Percentiles rank a stretch among this genome's conserved stretches.
phyloP scores from a whole-genome alignment of 371 early-diverging fungal genomes.

The Mucor plumbeus region DNA sequence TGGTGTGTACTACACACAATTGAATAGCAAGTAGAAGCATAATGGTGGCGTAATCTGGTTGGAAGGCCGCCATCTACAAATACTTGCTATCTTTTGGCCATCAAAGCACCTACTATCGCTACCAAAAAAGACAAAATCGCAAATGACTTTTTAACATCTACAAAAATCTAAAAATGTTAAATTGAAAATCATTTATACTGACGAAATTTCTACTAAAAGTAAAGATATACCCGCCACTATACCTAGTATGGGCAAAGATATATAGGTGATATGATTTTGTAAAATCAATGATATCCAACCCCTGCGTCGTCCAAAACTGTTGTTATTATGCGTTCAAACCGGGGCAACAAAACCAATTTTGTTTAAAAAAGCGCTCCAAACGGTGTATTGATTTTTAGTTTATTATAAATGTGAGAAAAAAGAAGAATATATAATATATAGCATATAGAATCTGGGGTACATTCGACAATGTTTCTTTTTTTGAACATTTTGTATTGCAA shows the following conservation, averaged over 20 bases:
- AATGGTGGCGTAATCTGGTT: not conserved
- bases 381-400: conserved; percentile 5
- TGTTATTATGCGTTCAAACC: conserved; percentile 3
- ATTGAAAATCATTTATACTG: conserved; percentile 55
- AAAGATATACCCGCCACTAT: conserved; percentile 35
- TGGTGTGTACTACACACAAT: not conserved
- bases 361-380: conserved; percentile 7
- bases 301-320: not conserved
- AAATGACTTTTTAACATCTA: no score
- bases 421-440: not conserved
- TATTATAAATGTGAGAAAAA: not conserved
- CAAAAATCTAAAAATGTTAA: no score
- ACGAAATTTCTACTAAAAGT: conserved; percentile 86
- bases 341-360: not conserved
- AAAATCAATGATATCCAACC: not conserved
- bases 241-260: conserved; percentile 24
- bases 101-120: conserved; percentile 50
- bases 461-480: not conserved
- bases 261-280: conserved; percentile 48
- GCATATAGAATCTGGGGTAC: conserved; percentile 1
- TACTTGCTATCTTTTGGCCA: conserved; percentile 71
- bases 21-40: not conserved
- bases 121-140: not conserved
- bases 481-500: conserved; percentile 1
- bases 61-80: not conserved